Conservation (phyloP, 306 rosid species). For the Boehmeria nivea region DNA sequence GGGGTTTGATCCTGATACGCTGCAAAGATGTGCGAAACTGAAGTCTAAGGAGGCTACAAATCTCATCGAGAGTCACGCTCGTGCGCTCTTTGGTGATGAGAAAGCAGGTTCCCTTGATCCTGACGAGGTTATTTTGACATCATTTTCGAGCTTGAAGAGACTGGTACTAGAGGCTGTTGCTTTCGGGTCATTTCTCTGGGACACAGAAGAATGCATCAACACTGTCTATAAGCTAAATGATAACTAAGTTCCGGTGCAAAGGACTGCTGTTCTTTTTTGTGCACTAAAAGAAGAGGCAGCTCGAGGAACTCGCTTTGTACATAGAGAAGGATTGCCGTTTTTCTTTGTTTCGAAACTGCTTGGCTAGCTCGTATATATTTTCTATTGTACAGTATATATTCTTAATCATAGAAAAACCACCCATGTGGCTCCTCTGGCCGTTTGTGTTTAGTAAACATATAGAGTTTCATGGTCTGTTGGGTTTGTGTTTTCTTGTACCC, state of each 20-base stretch:
- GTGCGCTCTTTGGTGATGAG: conserved; percentile 58
- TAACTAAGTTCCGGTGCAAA: conserved; percentile 25
- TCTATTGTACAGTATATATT: conserved; percentile 29
- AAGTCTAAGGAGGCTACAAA: conserved; percentile 70
- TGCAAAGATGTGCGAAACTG: conserved; percentile 74
- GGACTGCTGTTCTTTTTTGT: conserved; percentile 5
- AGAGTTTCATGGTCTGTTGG: no score
- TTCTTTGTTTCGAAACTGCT: conserved; percentile 9
- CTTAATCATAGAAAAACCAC: no score
- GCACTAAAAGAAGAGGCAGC: not conserved
- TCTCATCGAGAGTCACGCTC: conserved; percentile 61
- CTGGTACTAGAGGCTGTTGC: conserved; percentile 94
- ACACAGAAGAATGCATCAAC: conserved; percentile 75
- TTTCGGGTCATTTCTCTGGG: conserved; percentile 93
- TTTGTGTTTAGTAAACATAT: not conserved
- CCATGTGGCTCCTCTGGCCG: not conserved
- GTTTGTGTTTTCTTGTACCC: no score
- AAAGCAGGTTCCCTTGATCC: conserved; percentile 35
- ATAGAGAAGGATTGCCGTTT: conserved; percentile 34
- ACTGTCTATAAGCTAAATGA: conserved; percentile 72
- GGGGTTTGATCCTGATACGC: conserved; percentile 61
- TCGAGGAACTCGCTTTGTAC: conserved; percentile 33
- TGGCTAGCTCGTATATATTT: conserved; percentile 11
- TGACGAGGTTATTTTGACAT: conserved; percentile 67
- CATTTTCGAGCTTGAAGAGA: conserved; percentile 87